These are phyloP conservation scores for Cladosporium oxysporum DNA, from an alignment of 2,329 filamentous ascomycete genomes.

Conservation along the genomic window DNA sequence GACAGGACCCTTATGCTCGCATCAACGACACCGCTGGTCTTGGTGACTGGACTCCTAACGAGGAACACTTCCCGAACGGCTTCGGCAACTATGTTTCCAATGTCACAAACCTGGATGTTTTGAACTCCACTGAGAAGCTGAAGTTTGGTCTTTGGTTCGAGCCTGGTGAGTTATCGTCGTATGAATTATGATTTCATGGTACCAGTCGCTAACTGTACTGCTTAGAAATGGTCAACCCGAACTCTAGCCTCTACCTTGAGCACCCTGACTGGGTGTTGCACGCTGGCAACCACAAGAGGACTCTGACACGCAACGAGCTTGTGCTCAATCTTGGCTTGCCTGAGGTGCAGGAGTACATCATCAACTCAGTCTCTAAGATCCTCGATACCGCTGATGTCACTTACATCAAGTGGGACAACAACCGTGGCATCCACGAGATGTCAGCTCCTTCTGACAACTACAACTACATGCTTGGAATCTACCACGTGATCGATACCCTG, in stretches of 20 bases:
- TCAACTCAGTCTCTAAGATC: slow-evolving; percentile 56
- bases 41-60: slow-evolving; percentile 65
- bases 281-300: slow-evolving; percentile 58
- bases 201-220: not conserved
- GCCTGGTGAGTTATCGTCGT: slow-evolving; percentile 38
- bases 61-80: slow-evolving; percentile 60
- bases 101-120: slow-evolving; percentile 50
- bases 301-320: slow-evolving; percentile 58
- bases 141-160: slow-evolving; percentile 68
- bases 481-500: slow-evolving; percentile 61
- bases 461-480: slow-evolving; percentile 64
- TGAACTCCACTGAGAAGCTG: slow-evolving; percentile 52
- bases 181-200: not conserved
- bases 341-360: slow-evolving; percentile 65
- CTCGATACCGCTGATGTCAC: slow-evolving; percentile 56
- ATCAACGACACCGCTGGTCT: slow-evolving; percentile 59
- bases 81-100: slow-evolving; percentile 53
- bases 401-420: slow-evolving; percentile 71
- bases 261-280: slow-evolving; percentile 67
- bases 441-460: slow-evolving; percentile 57
- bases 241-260: slow-evolving; percentile 60
- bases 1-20: slow-evolving; percentile 59
- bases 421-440: slow-evolving; percentile 64
- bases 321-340: slow-evolving; percentile 62
- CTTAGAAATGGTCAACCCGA: slow-evolving; percentile 64